phyloP scores from a whole-genome alignment of 176 grass and related monocot genomes.

The Calamus simplicifolius region DNA sequence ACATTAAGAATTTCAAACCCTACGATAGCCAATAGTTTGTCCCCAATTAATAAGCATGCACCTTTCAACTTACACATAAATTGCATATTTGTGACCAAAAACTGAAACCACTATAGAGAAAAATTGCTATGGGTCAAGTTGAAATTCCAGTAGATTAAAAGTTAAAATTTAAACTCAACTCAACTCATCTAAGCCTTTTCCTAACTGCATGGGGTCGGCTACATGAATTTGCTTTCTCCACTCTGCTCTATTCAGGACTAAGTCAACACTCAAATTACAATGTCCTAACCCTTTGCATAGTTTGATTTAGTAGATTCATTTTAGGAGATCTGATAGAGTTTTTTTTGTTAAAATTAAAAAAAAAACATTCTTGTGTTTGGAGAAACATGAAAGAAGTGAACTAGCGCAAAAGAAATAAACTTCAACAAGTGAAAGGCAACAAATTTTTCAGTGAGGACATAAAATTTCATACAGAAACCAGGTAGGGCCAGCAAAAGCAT shows the following conservation, averaged over 20 bases:
- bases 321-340: too few relatives aligned
- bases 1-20: slow-evolving; percentile 23
- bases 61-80: slow-evolving; percentile 59
- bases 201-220: too few relatives aligned
- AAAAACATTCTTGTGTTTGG: not conserved
- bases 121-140: not conserved
- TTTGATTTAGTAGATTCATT: too few relatives aligned
- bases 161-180: too few relatives aligned
- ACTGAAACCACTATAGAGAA: slow-evolving; percentile 48
- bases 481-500: slow-evolving; percentile 68
- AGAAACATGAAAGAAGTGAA: not conserved
- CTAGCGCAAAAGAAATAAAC: not conserved
- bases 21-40: slow-evolving; percentile 2
- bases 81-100: slow-evolving; percentile 46
- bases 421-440: too few relatives aligned
- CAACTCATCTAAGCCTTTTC: too few relatives aligned
- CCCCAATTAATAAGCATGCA: not conserved
- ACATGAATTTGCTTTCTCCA: too few relatives aligned
- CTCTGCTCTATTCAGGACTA: too few relatives aligned
- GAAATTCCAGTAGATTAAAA: not conserved
- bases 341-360: too few relatives aligned
- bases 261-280: too few relatives aligned
- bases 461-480: slow-evolving; percentile 57
- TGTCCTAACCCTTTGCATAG: too few relatives aligned
- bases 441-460: too few relatives aligned